These are phyloP conservation scores for Eragrostis tef DNA, from an alignment of 202 grass and related monocot species.

Conservation along the genomic window DNA sequence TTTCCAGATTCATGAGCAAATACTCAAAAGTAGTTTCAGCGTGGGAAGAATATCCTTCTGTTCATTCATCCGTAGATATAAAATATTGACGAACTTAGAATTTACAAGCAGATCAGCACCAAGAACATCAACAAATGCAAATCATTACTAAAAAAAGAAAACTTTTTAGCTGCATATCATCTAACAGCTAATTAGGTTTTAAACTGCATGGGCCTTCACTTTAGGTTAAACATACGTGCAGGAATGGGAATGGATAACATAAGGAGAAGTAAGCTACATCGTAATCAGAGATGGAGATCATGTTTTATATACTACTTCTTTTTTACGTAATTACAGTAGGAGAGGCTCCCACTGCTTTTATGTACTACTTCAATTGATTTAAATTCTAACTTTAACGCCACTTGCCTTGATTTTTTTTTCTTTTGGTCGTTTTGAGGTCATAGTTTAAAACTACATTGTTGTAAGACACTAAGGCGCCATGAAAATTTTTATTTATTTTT, in stretches of 20 bases:
- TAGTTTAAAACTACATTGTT: background rate
- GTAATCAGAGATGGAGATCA: background rate
- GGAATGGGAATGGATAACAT: background rate
- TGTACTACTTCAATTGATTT: background rate
- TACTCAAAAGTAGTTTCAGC: conserved; percentile 13
- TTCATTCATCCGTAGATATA: conserved; percentile 17
- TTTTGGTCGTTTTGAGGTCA: background rate
- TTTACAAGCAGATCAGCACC: background rate
- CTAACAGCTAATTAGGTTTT: background rate
- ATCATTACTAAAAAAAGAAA: background rate
- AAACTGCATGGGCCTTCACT: background rate
- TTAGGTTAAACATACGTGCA: conserved; percentile 20
- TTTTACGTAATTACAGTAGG: too few relatives aligned
- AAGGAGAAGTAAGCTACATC: background rate
- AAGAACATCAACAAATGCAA: background rate
- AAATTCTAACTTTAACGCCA: background rate
- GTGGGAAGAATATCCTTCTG: background rate
- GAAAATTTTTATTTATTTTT: background rate
- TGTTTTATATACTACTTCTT: background rate
- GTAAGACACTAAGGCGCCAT: background rate
- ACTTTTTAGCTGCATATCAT: background rate
- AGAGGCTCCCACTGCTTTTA: too few relatives aligned
- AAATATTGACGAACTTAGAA: background rate
- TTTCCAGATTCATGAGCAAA: conserved; percentile 10
- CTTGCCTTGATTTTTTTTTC: background rate